Base-by-base conservation (phyloP, 441 rosid genomes). In the Monsonia emarginata region DNA sequence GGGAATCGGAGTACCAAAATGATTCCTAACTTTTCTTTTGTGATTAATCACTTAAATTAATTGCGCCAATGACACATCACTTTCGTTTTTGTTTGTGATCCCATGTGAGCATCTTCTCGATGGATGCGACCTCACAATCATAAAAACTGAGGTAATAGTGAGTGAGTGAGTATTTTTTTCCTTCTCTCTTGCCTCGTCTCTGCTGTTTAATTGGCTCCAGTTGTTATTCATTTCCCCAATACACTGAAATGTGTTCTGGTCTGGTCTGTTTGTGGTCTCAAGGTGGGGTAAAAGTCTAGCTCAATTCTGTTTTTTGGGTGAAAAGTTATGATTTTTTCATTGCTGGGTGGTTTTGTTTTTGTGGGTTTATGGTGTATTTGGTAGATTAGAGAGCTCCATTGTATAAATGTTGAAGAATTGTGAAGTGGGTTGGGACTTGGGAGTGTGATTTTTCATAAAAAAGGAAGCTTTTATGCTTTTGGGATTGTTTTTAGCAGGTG, bases 81-180 rank as follows among this genome's bases (percentile, higher is more conserved):
- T 72, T 4, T 77, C 80, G 18, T 66, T 78, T 69, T 77, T 57
- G 52, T 65, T 76, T 76, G 85, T 71, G 80, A 79, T 76, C 79
- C 85, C 90, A 82, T 82, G 90, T 85, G 90, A 78, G 75, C 69
- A 36, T 65, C 69, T 42, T 74, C 80, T 82, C 72, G 81, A 73
- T 72, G 79, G 52, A 57, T 44, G 85, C 30, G 84, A 81, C 79
- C 82, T 66, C 68, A 72, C 79, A 72, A 57, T 74, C 76, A 68
- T 71, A 72, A 77, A 72, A 44, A 14, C 50, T 44, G 10, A 44
- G 18, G 50, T 44, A n/a, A 4, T 44, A 0, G 50, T 44, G n/a
- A n/a, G n/a, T n/a, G n/a, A n/a, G n/a, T n/a, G n/a, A 44, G 18
- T n/a, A n/a, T n/a, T 14, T 44, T 44, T 14, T 44, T 14, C 5